Percentiles rank a stretch among this genome's conserved stretches.
Conservation (phyloP, 768 basidiomycete genomes). For the Russula foetens region DNA sequence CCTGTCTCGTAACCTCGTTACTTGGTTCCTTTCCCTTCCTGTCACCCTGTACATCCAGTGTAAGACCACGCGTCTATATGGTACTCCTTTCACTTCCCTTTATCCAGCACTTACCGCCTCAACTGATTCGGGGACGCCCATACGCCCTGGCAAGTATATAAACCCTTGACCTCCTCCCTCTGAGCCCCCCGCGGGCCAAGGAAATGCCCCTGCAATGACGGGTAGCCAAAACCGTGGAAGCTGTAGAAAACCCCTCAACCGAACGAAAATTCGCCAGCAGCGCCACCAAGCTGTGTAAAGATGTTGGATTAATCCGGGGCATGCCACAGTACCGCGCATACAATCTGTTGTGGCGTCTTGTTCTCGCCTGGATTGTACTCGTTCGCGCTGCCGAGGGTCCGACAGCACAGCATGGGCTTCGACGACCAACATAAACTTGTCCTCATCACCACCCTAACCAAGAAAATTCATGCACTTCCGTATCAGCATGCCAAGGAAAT, state of each 20-base stretch:
- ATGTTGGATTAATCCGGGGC: constrained; percentile 26
- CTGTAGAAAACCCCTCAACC: not conserved
- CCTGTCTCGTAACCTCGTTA: too few relatives aligned
- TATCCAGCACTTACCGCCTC: too few relatives aligned
- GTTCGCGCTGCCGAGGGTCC: constrained; percentile 59
- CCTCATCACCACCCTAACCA: constrained; percentile 89
- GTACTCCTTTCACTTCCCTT: too few relatives aligned
- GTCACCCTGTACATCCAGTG: too few relatives aligned
- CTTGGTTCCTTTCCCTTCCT: too few relatives aligned
- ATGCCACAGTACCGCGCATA: constrained; percentile 29
- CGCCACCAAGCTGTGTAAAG: constrained; percentile 16
- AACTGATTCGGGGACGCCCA: too few relatives aligned
- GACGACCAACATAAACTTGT: constrained; percentile 86
- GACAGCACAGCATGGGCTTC: constrained; percentile 81
- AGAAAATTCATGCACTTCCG: too few relatives aligned
- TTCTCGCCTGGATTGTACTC: constrained; percentile 81
- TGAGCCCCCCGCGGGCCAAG: not conserved
- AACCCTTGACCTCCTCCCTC: too few relatives aligned
- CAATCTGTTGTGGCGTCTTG: constrained; percentile 49
- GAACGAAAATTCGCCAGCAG: constrained; percentile 1
- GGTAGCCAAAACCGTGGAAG: constrained; percentile 2
- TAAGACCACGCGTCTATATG: too few relatives aligned
- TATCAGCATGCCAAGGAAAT: too few relatives aligned
- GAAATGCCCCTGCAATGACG: not conserved
- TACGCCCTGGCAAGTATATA: too few relatives aligned